These are phyloP conservation scores for Grigorovia transvaalensis DNA, from an alignment of 805 yeast genomes.

Conservation along the genomic window DNA sequence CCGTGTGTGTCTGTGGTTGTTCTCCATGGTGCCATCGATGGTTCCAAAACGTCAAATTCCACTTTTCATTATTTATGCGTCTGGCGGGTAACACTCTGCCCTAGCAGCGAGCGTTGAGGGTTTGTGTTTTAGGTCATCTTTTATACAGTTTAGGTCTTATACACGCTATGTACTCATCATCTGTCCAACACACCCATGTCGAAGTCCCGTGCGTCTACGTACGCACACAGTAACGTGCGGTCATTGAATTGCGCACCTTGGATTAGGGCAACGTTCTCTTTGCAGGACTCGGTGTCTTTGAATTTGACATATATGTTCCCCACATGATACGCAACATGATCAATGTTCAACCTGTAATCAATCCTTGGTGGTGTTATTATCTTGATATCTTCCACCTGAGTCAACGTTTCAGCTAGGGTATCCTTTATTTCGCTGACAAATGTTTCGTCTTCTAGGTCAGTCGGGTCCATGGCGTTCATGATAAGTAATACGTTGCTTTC, in stretches of 20 bases:
- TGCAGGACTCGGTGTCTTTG: conserved; percentile 39
- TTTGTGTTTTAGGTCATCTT: not conserved
- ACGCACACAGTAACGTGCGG: conserved; percentile 58
- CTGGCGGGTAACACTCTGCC: not conserved
- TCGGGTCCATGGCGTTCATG: conserved; percentile 53
- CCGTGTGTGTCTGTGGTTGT: not conserved
- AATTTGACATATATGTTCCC: conserved; percentile 70
- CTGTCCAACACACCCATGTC: conserved; percentile 24
- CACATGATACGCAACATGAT: conserved; percentile 42
- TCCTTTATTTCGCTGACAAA: conserved; percentile 39
- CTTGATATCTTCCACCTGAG: conserved; percentile 38
- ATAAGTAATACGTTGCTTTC: conserved; percentile 48
- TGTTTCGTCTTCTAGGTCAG: conserved; percentile 46
- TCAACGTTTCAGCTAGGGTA: conserved; percentile 36
- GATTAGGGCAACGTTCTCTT: conserved; percentile 43
- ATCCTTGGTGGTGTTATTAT: conserved; percentile 54
- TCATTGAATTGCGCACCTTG: conserved; percentile 62
- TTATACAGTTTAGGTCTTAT: too few species aligned
- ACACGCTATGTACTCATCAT: too few species aligned
- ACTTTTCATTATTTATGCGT: not conserved
- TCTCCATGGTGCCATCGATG: not conserved
- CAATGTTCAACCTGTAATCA: conserved; percentile 36
- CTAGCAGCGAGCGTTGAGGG: not conserved
- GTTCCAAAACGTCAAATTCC: not conserved
- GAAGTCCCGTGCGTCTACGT: conserved; percentile 50